phyloP scores from a whole-genome alignment of 345 rosid species.

The Gossypium ekmanianum region DNA sequence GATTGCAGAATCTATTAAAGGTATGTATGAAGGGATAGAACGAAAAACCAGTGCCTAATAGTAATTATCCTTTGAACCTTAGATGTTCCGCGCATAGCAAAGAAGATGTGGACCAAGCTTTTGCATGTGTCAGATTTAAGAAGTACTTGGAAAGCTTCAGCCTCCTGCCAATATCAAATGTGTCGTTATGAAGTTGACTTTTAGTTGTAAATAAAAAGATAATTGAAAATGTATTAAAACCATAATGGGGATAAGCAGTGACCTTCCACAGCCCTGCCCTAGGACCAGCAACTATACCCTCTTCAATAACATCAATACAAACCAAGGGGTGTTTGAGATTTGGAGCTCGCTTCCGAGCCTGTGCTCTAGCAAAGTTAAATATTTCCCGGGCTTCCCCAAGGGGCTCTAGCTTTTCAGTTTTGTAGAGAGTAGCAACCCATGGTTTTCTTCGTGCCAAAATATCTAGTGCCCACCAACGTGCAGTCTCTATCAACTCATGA shows the following conservation, averaged over 20 bases:
- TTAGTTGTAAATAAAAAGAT: conserved; percentile 4
- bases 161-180: conserved; percentile 55
- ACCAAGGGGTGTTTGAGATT: conserved; percentile 77
- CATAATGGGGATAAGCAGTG: conserved; percentile 3
- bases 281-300: conserved; percentile 79
- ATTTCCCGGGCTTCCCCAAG: conserved; percentile 91
- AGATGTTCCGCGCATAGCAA: conserved; percentile 79
- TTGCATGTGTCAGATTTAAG: conserved; percentile 61
- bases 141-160: conserved; percentile 57
- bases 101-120: conserved; percentile 85
- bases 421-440: conserved; percentile 76
- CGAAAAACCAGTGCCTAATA: not conserved
- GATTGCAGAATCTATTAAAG: not conserved
- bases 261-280: conserved; percentile 87
- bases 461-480: conserved; percentile 86
- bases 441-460: conserved; percentile 66
- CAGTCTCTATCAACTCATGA: conserved; percentile 53
- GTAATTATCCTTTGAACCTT: conserved; percentile 47
- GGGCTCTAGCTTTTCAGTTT: conserved; percentile 74
- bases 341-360: conserved; percentile 72
- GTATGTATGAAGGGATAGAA: not conserved
- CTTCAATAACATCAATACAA: conserved; percentile 82
- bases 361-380: conserved; percentile 72
- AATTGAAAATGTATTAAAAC: conserved; percentile 11
- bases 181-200: conserved; percentile 8